phyloP scores from a whole-genome alignment of 2,329 filamentous ascomycete species.

The Microsporum audouinii region DNA sequence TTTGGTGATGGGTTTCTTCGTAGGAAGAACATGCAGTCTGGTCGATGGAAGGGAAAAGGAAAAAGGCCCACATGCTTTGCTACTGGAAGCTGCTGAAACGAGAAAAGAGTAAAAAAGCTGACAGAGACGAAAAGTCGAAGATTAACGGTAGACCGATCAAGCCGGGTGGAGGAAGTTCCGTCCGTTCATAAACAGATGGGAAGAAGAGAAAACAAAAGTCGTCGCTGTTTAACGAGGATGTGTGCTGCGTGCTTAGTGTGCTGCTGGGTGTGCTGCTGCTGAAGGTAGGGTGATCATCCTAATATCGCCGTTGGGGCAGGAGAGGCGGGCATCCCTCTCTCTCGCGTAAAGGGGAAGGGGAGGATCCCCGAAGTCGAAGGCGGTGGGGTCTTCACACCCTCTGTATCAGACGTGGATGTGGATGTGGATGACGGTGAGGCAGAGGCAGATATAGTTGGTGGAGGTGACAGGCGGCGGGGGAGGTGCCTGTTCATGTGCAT shows the following conservation, averaged over 20 bases:
- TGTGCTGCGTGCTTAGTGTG: too few relatives aligned
- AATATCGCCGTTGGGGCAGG: background rate
- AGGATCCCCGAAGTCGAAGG: background rate
- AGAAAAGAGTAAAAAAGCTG: too few relatives aligned
- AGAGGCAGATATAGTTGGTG: background rate
- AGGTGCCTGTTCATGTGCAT: background rate
- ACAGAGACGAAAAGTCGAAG: too few relatives aligned
- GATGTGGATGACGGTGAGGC: background rate
- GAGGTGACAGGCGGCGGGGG: background rate
- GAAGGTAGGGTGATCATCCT: background rate
- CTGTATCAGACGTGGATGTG: background rate
- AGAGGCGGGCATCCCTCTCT: slow-evolving; percentile 1
- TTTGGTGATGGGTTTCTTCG: background rate
- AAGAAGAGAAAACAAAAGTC: background rate
- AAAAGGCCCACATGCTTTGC: too few relatives aligned
- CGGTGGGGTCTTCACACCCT: background rate
- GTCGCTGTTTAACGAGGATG: background rate
- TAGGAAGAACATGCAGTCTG: background rate
- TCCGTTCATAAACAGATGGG: too few relatives aligned
- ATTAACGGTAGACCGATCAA: too few relatives aligned
- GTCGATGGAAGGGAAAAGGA: background rate
- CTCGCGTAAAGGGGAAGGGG: background rate
- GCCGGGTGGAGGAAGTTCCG: too few relatives aligned
- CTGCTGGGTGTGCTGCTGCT: background rate
- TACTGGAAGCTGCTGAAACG: too few relatives aligned